Evolutionary conservation across 306 rosid species (phyloP), one percentile per base, ranked within the genome.

Genomic region (Pueraria montana): DNA sequence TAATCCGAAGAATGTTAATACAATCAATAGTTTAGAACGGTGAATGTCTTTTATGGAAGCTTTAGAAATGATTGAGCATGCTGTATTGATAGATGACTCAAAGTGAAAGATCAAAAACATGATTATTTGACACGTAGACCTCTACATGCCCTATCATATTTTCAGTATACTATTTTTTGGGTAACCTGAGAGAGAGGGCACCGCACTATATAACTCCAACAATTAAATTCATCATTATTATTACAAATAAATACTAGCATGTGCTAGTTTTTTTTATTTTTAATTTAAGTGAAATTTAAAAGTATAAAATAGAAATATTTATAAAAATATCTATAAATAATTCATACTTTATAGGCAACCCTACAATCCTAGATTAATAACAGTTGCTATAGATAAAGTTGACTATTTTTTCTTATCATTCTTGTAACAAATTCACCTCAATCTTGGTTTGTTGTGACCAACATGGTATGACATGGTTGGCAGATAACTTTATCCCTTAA

Each of bases 31-130:
- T 66, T n/a, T 66, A 66, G 72, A 20, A 36, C 30, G 45, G 50
- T n/a, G 50, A n/a, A 11, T 21, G 21, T 17, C 52, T 75, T 56
- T 20, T 36, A 18, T 75, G 69, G 53, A 75, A 75, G 46, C 69
- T 40, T n/a, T 12, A 24, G n/a, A 40, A 38, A 59, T 73, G 46
- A 73, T 50, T 53, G 18, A 68, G 69, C 76, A 53, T 68, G 27
- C 16, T 24, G 58, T 8, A 30, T 62, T 61, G 8, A 27, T 48
- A 20, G 17, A 58, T 63, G 34, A 27, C 48, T 62, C 18, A 58
- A 24, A 58, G 16, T 62, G 74, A 72, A 72, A 59, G 48, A 34
- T 11, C 45, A 26, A 36, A 12, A 50, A 20, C 74, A 42, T 7
- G 27, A 52, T 71, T 9, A 58, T 71, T 71, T 45, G 38, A 55